phyloP scores from a whole-genome alignment of 805 yeast genomes.

The Suhomyces emberorum region DNA sequence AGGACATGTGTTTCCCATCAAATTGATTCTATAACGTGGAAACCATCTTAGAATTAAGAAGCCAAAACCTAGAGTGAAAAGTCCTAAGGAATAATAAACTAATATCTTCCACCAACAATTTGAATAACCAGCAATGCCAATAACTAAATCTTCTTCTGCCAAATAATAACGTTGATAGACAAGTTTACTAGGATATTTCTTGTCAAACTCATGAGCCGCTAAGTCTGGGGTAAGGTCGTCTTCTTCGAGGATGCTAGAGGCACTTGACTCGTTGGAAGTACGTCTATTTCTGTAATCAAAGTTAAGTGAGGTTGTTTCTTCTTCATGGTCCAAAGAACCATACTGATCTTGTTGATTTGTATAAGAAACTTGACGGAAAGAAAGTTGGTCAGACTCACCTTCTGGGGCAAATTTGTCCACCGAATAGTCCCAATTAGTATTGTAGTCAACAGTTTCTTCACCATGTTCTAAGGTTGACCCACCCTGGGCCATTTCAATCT shows the following conservation, averaged over 20 bases:
- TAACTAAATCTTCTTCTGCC: conserved; percentile 92
- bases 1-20: conserved; percentile 64
- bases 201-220: conserved; percentile 8
- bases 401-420: conserved; percentile 42
- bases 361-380: conserved; percentile 13
- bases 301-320: conserved; percentile 8
- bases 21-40: conserved; percentile 66
- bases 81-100: conserved; percentile 53
- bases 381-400: not conserved
- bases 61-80: conserved; percentile 64
- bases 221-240: not conserved
- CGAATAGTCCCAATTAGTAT: conserved; percentile 69
- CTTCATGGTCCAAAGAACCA: conserved; percentile 19
- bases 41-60: conserved; percentile 81
- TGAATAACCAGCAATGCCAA: conserved; percentile 89
- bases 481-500: conserved; percentile 85
- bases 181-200: conserved; percentile 34
- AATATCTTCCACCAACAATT: conserved; percentile 46
- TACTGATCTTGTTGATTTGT: conserved; percentile 14
- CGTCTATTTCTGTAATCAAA: conserved; percentile 20
- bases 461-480: conserved; percentile 69
- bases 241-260: conserved; percentile 3
- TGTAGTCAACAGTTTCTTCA: conserved; percentile 60
- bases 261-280: conserved; percentile 6
- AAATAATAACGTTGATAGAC: conserved; percentile 80